phyloP scores from a whole-genome alignment of 176 grass and related monocot species.

The Zea luxurians region DNA sequence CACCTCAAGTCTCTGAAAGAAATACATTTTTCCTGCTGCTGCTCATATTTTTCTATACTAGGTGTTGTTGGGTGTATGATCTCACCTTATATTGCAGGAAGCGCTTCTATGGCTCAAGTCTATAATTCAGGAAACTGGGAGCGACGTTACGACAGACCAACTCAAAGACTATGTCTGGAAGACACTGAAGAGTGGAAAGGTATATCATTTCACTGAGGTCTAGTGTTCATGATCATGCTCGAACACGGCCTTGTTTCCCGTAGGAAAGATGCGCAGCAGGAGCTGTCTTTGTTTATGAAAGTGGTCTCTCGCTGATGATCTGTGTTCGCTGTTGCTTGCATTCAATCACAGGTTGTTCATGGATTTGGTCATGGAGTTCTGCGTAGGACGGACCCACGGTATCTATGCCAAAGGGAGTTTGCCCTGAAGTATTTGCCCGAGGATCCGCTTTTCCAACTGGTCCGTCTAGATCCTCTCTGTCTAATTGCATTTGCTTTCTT shows the following conservation, averaged over 20 bases:
- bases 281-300: conserved; percentile 16
- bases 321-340: background rate
- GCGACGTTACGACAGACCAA: conserved; percentile 74
- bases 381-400: conserved; percentile 95
- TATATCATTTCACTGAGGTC: conserved; percentile 29
- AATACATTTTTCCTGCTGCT: background rate
- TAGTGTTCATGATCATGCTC: conserved; percentile 2
- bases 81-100: conserved; percentile 64
- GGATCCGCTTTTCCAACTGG: conserved; percentile 96
- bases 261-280: background rate
- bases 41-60: conserved; percentile 20
- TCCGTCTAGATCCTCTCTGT: conserved; percentile 34
- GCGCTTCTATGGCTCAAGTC: conserved; percentile 98
- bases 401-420: conserved; percentile 96
- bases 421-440: conserved; percentile 91
- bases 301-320: conserved; percentile 15
- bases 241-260: background rate
- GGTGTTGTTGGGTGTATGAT: conserved; percentile 6
- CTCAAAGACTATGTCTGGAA: conserved; percentile 97
- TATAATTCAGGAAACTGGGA: conserved; percentile 82
- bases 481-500: conserved; percentile 12
- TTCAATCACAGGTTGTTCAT: conserved; percentile 69
- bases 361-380: conserved; percentile 98
- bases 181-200: conserved; percentile 99
- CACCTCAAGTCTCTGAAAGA: background rate